Percentiles rank a stretch among this genome's conserved stretches.
These are phyloP conservation scores for Suillus sp. DNA, from an alignment of 768 basidiomycete genomes.

Conservation along the genomic window DNA sequence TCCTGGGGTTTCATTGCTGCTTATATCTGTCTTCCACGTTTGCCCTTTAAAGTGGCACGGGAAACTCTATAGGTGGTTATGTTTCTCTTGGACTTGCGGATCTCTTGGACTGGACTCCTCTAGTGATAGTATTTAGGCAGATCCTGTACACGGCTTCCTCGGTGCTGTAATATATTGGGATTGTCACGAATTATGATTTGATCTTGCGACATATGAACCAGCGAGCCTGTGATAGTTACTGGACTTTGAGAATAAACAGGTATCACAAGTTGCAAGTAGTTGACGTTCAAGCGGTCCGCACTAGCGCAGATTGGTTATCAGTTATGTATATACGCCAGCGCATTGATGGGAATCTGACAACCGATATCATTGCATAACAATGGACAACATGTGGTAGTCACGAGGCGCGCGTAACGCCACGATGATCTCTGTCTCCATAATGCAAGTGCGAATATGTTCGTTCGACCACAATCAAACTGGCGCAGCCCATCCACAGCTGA, in stretches of 20 bases:
- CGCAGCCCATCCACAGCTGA: background rate
- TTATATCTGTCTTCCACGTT: background rate
- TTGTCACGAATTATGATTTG: background rate
- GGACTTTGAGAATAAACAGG: background rate
- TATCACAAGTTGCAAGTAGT: background rate
- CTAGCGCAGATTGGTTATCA: background rate
- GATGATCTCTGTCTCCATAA: background rate
- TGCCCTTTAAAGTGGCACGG: slow-evolving; percentile 6
- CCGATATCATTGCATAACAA: slow-evolving; percentile 7
- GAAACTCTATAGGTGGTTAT: background rate
- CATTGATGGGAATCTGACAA: slow-evolving; percentile 4
- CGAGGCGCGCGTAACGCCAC: background rate
- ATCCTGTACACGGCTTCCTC: background rate
- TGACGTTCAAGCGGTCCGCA: background rate
- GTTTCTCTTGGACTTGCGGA: slow-evolving; percentile 4
- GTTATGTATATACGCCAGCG: slow-evolving; percentile 9
- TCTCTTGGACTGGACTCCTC: slow-evolving; percentile 4
- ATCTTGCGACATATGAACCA: background rate
- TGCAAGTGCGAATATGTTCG: background rate
- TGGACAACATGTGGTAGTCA: background rate
- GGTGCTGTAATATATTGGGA: background rate
- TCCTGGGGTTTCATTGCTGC: background rate
- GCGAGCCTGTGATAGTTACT: background rate
- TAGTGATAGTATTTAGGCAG: background rate
- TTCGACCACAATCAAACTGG: background rate